Base-by-base conservation (phyloP, 371 early-diverging fungal genomes). In the Syncephalis plumigaleata region DNA sequence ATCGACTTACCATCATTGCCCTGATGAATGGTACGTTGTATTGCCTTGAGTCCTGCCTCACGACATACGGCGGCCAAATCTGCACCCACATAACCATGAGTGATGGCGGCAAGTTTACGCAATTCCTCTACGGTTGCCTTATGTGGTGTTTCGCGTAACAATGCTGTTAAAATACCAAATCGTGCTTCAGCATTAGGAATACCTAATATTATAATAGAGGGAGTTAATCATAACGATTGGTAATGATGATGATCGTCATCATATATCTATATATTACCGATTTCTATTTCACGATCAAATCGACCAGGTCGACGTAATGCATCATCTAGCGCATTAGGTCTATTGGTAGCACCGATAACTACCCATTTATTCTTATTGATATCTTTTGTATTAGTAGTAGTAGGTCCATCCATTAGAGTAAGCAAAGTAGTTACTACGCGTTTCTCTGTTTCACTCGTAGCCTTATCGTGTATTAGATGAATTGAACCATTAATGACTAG, bases 11-110 rank as follows among this genome's bases (percentile, higher is more conserved):
- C 31, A 11, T 31, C 11, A 11, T 44, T 44, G 1, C 45, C 21
- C 45, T 48, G n/a, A n/a, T n/a, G 44, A 3, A 70, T 63, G 39
- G 61, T 63, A 21, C 84, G 58, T 51, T 79, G 62, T 17, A 97
- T 83, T 18, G 89, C 81, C 31, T 70, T 70, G 4, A 93, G 49
- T 5, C 90, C 92, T 2, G 95, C 93, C 52, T 95, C 94, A 20
- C 84, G 68, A 49, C 79, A 73, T 1, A 93, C 70, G 5, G 83
- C 84, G 0, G 84, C 81, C 22, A 98, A 58, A 67, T 98, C 98
- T 0, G 98, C 98, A n/a, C 98, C 98, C 23, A 95, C 94, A 61
- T 84, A 98, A 0, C 98, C 98, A 55, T 97, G 93, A 0, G 86
- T 68, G 39, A 58, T 61, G 0, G 63, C 67, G 0, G 95, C 78